Conservation (phyloP, 2,329 filamentous ascomycete species). For the Alternaria gaisen region DNA sequence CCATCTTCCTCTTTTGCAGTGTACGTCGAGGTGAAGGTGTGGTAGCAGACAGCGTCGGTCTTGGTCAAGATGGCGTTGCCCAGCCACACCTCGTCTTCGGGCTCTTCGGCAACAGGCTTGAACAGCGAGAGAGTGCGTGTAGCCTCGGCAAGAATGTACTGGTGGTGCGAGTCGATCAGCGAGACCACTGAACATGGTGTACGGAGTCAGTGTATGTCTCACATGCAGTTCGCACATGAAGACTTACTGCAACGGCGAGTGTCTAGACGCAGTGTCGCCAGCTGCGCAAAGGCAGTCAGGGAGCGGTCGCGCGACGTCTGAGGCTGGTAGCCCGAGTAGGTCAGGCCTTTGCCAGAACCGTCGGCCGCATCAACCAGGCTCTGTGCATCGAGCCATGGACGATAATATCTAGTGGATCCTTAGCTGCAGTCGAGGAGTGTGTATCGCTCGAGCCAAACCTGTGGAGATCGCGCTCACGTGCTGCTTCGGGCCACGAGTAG, state of each 20-base stretch:
- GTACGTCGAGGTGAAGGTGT: conserved; percentile 39
- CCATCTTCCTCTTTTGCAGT: conserved; percentile 31
- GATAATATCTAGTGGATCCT: conserved; percentile 38
- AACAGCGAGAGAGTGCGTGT: conserved; percentile 48
- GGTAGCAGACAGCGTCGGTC: conserved; percentile 41
- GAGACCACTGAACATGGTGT: conserved; percentile 36
- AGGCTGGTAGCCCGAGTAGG: conserved; percentile 34
- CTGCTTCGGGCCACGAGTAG: conserved; percentile 30
- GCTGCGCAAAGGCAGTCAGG: conserved; percentile 49
- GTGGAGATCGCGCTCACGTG: conserved; percentile 42
- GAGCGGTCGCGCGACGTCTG: conserved; percentile 37
- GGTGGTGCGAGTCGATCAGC: conserved; percentile 47
- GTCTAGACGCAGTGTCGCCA: conserved; percentile 45
- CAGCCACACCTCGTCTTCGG: conserved; percentile 42
- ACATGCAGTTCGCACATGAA: too few species aligned
- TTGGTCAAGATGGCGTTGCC: conserved; percentile 43
- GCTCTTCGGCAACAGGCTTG: conserved; percentile 29
- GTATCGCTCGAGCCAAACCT: conserved; percentile 22
- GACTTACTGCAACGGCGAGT: conserved; percentile 20
- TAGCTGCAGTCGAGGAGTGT: conserved; percentile 5
- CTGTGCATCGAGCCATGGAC: conserved; percentile 49
- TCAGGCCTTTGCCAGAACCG: conserved; percentile 35
- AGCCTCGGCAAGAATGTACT: conserved; percentile 53
- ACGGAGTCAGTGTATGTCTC: too few species aligned
- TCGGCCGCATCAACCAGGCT: conserved; percentile 40